Percentiles rank a stretch among this genome's conserved stretches.
Conservation (phyloP, 176 grass and related monocot species). For the Oryza punctata region DNA sequence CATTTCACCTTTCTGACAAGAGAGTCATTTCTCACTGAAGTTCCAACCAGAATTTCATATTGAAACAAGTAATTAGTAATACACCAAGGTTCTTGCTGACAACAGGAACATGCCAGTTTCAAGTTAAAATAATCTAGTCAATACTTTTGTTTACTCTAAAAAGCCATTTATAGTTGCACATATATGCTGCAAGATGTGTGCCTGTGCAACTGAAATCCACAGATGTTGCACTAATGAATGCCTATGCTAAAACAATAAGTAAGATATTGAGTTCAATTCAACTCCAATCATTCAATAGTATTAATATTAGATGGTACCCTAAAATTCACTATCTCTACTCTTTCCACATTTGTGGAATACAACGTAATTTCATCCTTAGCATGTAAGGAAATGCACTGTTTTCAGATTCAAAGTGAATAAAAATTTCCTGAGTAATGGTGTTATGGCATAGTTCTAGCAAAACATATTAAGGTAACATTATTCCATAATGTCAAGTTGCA, state of each 20-base stretch:
- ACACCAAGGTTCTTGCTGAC: not conserved
- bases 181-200: not conserved
- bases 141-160: not conserved
- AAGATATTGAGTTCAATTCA: not conserved
- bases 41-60: not conserved
- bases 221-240: not conserved
- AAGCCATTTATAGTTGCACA: not conserved
- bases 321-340: not conserved
- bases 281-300: not conserved
- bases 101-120: not conserved
- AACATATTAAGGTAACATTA: not conserved
- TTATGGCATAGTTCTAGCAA: not conserved
- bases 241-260: not conserved
- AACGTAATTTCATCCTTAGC: too few species aligned
- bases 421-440: not conserved
- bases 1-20: not conserved
- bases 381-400: not conserved
- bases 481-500: constrained; percentile 22
- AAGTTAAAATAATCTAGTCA: not conserved
- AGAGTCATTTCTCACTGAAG: not conserved
- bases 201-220: not conserved
- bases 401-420: not conserved
- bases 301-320: not conserved
- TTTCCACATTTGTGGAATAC: not conserved
- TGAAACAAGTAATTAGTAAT: not conserved